phyloP scores from a whole-genome alignment of 176 grass and related monocot species.

The Ensete ventricosum region DNA sequence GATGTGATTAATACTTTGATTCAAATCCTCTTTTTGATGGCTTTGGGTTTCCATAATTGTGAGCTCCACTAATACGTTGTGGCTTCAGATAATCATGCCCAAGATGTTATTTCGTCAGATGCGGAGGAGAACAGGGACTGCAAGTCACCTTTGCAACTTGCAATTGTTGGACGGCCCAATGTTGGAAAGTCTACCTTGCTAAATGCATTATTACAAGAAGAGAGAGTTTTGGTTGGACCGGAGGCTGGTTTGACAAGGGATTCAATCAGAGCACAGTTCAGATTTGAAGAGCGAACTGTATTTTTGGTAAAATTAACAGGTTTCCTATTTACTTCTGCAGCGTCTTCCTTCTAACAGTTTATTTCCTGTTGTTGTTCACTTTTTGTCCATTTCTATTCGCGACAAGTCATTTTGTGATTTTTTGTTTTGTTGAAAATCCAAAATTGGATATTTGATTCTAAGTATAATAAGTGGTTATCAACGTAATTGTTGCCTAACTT shows the following conservation, averaged over 20 bases:
- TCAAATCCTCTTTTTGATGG: neutral
- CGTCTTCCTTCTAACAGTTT: neutral
- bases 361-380: neutral
- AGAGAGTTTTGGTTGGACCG: slow-evolving; percentile 92
- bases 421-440: no score
- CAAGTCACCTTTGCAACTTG: slow-evolving; percentile 73
- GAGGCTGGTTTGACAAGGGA: slow-evolving; percentile 95
- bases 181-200: slow-evolving; percentile 93
- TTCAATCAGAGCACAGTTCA: slow-evolving; percentile 80
- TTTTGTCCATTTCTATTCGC: neutral
- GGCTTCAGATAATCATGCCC: slow-evolving; percentile 38
- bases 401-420: neutral
- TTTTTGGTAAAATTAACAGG: slow-evolving; percentile 62
- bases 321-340: slow-evolving; percentile 13
- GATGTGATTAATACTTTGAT: neutral
- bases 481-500: no score
- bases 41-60: neutral
- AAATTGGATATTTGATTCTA: no score
- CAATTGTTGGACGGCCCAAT: slow-evolving; percentile 93
- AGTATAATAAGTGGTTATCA: no score
- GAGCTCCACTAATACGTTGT: slow-evolving; percentile 19
- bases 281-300: slow-evolving; percentile 74
- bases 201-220: slow-evolving; percentile 86
- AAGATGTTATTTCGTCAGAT: slow-evolving; percentile 36
- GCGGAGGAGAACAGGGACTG: slow-evolving; percentile 40